phyloP scores from a whole-genome alignment of 768 basidiomycete genomes.

The Boletus subparvulus region DNA sequence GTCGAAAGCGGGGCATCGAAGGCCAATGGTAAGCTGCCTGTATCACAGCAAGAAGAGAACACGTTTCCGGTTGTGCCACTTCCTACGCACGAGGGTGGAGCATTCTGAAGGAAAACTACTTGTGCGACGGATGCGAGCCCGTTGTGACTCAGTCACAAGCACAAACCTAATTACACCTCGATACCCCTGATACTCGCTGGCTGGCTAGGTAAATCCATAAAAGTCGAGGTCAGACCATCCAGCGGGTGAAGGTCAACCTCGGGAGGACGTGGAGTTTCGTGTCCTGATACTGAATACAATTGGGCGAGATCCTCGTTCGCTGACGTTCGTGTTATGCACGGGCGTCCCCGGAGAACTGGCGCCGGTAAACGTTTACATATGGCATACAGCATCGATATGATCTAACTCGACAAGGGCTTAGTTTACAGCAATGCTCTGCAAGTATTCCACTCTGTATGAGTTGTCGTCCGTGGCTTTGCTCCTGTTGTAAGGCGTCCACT shows the following conservation, averaged over 20 bases:
- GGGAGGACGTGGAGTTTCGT: slow-evolving; percentile 44
- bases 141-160: not conserved
- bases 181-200: slow-evolving; percentile 66
- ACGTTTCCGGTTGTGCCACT: slow-evolving; percentile 49
- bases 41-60: slow-evolving; percentile 39
- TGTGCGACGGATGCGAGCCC: slow-evolving; percentile 44
- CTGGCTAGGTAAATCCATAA: slow-evolving; percentile 71
- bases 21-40: slow-evolving; percentile 21
- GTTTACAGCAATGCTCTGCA: slow-evolving; percentile 47
- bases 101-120: slow-evolving; percentile 50
- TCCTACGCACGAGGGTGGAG: slow-evolving; percentile 44
- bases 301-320: not conserved
- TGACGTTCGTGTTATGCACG: not conserved
- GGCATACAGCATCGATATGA: not conserved
- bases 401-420: slow-evolving; percentile 1
- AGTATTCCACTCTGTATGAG: slow-evolving; percentile 58
- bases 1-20: slow-evolving; percentile 17
- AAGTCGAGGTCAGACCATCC: slow-evolving; percentile 72
- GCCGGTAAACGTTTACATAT: not conserved
- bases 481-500: slow-evolving; percentile 82
- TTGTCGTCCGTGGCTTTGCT: slow-evolving; percentile 61
- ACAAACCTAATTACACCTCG: slow-evolving; percentile 31
- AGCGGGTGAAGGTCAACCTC: slow-evolving; percentile 63
- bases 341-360: not conserved
- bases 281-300: not conserved